Evolutionary conservation across 164 flowering plant species (phyloP).

Genomic region (Cinnamomum micranthum): DNA sequence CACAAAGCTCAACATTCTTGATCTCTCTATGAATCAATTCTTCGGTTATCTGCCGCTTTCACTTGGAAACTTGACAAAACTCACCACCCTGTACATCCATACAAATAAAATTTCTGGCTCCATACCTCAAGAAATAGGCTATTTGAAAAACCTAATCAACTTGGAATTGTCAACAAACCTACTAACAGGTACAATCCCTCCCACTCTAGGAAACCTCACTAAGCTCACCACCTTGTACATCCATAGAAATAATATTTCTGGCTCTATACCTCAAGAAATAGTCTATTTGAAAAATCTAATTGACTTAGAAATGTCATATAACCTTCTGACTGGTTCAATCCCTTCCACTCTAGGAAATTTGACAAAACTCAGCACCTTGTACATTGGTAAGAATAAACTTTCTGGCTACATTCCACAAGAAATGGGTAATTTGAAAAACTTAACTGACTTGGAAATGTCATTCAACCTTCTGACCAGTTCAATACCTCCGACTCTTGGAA

Average conservation of each 20-base stretch:
- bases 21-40: too few species aligned
- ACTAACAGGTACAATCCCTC: constrained; percentile 25
- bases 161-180: constrained; percentile 28
- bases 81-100: not conserved
- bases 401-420: constrained; percentile 6
- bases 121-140: constrained; percentile 28
- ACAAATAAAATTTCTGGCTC: constrained; percentile 22
- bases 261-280: not conserved
- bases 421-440: constrained; percentile 16
- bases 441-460: not conserved
- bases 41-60: too few species aligned
- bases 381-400: not conserved
- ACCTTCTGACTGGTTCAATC: not conserved
- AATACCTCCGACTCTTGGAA: constrained; percentile 16
- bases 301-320: not conserved
- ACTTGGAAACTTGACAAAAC: not conserved
- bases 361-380: not conserved
- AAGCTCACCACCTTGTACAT: constrained; percentile 25
- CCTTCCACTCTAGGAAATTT: constrained; percentile 12
- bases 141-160: constrained; percentile 22
- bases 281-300: not conserved
- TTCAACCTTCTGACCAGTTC: constrained; percentile 10
- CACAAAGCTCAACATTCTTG: too few species aligned
- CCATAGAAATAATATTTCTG: not conserved
- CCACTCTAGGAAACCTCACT: constrained; percentile 29